Percentiles rank a stretch among this genome's conserved stretches.
phyloP scores from a whole-genome alignment of 2,329 filamentous ascomycete species.

The Colletotrichum sp. region DNA sequence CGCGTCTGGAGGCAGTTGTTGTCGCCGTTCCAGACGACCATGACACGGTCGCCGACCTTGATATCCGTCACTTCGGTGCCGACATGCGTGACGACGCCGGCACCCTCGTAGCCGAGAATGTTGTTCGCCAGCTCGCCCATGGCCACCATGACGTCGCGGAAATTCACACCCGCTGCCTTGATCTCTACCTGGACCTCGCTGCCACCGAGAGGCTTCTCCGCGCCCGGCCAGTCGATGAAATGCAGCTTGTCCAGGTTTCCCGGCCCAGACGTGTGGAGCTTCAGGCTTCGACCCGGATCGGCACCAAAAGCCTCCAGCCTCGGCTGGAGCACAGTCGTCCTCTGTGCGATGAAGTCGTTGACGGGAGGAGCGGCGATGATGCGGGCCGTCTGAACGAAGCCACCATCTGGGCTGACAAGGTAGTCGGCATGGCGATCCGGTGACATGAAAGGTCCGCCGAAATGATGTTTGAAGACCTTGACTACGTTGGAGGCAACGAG shows the following conservation, averaged over 20 bases:
- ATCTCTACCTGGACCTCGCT: conserved; percentile 34
- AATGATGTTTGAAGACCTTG: not conserved
- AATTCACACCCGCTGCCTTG: conserved; percentile 36
- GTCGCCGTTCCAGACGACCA: not conserved
- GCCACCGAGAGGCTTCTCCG: conserved; percentile 13
- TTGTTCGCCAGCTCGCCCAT: conserved; percentile 27
- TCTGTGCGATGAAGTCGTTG: not conserved
- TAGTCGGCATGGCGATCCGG: not conserved
- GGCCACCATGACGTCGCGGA: conserved; percentile 38
- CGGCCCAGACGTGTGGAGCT: conserved; percentile 24
- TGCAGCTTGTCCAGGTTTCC: conserved; percentile 28
- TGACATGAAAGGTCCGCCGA: not conserved
- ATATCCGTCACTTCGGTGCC: conserved; percentile 19
- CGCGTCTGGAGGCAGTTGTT: not conserved
- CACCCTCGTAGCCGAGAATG: conserved; percentile 29
- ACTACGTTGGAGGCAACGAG: not conserved
- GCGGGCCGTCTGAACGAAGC: not conserved
- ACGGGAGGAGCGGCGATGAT: not conserved
- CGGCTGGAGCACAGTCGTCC: not conserved
- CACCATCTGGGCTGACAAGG: not conserved
- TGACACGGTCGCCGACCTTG: conserved; percentile 10
- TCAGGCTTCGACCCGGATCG: conserved; percentile 13
- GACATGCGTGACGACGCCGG: conserved; percentile 23
- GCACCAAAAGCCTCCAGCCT: not conserved
- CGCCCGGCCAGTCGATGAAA: conserved; percentile 29